These are phyloP conservation scores for Artemisia annua DNA, from an alignment of 129 eudicot genomes.

Conservation along the genomic window DNA sequence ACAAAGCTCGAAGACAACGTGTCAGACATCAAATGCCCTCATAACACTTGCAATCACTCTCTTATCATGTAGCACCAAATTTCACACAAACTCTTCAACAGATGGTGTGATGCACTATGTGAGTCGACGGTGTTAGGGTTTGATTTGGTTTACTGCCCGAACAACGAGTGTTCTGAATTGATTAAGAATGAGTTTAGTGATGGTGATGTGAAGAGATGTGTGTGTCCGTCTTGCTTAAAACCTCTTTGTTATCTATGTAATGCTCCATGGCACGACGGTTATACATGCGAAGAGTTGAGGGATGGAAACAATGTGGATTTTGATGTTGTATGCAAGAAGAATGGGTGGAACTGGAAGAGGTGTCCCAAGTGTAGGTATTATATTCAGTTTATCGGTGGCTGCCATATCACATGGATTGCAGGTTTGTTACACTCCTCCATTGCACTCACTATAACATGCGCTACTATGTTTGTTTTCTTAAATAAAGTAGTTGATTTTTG, in stretches of 20 bases:
- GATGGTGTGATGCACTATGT: slow-evolving; percentile 55
- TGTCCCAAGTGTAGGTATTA: slow-evolving; percentile 48
- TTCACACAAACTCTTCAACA: slow-evolving; percentile 26
- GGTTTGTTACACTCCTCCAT: not conserved
- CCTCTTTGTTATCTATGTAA: slow-evolving; percentile 43
- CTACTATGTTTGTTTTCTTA: too few relatives aligned
- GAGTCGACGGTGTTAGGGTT: slow-evolving; percentile 28
- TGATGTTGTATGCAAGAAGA: slow-evolving; percentile 41
- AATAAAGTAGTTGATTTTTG: too few relatives aligned
- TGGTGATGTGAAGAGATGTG: slow-evolving; percentile 18
- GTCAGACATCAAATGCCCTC: slow-evolving; percentile 41
- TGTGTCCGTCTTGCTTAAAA: slow-evolving; percentile 41
- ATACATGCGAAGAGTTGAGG: slow-evolving; percentile 48
- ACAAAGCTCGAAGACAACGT: not conserved
- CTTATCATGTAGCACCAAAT: slow-evolving; percentile 20
- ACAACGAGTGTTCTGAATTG: slow-evolving; percentile 38
- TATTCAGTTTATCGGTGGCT: slow-evolving; percentile 21
- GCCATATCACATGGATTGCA: not conserved
- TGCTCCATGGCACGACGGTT: slow-evolving; percentile 47
- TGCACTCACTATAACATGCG: too few relatives aligned
- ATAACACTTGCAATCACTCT: slow-evolving; percentile 20
- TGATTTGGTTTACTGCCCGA: slow-evolving; percentile 45
- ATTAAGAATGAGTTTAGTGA: slow-evolving; percentile 49
- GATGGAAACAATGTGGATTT: slow-evolving; percentile 44
- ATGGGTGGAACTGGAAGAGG: slow-evolving; percentile 39